These are phyloP conservation scores for Fusarium sp. DNA, from an alignment of 2,329 filamentous ascomycete genomes.

Conservation along the genomic window DNA sequence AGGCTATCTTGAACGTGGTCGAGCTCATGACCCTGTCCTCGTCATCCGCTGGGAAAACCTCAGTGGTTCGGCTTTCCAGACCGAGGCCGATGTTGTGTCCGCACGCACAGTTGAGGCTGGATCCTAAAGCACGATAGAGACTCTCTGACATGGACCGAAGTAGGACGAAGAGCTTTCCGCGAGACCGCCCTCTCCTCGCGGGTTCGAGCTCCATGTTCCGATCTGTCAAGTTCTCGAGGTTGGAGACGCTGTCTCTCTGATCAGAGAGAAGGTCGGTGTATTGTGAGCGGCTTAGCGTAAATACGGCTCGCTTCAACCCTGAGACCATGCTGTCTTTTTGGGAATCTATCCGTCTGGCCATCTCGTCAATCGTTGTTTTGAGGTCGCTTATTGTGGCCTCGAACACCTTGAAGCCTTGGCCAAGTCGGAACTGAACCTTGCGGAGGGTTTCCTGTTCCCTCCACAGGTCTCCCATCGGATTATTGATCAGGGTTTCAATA, in stretches of 20 bases:
- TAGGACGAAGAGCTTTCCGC: background rate
- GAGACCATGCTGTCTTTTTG: background rate
- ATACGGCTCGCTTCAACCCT: background rate
- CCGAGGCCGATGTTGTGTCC: background rate
- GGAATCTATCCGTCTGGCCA: background rate
- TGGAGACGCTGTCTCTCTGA: constrained; percentile 9
- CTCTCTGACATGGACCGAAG: background rate
- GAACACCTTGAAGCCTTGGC: constrained; percentile 10
- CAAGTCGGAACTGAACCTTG: constrained; percentile 3
- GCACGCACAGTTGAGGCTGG: background rate
- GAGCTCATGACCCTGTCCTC: accelerated
- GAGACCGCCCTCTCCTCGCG: background rate
- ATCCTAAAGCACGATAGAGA: background rate
- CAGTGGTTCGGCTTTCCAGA: background rate
- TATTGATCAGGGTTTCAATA: constrained; percentile 4
- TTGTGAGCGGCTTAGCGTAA: background rate
- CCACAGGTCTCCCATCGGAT: constrained; percentile 9
- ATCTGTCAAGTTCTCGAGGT: background rate
- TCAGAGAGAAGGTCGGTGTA: background rate
- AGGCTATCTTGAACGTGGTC: background rate
- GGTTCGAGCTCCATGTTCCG: constrained; percentile 1
- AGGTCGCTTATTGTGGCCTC: background rate
- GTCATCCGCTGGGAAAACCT: background rate
- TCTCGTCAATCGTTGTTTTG: background rate
- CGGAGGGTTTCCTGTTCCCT: background rate